Conservation (phyloP, 163 green algal species). For the Trebouxia gelatinosa region DNA sequence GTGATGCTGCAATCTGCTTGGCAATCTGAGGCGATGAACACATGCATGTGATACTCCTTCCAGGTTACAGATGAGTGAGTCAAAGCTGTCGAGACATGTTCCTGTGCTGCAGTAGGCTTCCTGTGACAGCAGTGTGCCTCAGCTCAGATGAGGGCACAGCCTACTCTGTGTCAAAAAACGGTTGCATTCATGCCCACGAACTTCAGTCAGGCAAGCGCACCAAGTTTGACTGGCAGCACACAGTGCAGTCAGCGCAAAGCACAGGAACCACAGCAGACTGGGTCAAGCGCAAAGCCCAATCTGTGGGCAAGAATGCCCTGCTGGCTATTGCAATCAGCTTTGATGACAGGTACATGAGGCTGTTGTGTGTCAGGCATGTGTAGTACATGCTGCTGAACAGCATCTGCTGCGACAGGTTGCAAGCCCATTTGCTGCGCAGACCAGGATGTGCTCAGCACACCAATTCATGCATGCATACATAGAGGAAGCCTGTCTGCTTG, state of each 20-base stretch:
- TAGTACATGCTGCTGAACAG: no score
- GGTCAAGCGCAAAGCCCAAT: conserved; percentile 42
- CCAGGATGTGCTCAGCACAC: no score
- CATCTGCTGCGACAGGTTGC: no score
- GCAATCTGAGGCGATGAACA: no score
- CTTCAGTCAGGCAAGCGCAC: conserved; percentile 62
- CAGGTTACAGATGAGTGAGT: no score
- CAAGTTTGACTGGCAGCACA: conserved; percentile 22
- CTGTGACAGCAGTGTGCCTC: conserved; percentile 79
- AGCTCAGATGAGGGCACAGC: conserved; percentile 68
- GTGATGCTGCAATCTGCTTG: background rate
- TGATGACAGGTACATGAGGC: conserved; percentile 71
- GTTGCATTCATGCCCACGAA: conserved; percentile 74
- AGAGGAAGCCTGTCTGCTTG: no score
- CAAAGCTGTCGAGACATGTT: conserved; percentile 5
- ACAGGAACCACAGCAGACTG: conserved; percentile 45
- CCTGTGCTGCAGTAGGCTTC: conserved; percentile 39
- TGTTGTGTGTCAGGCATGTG: no score
- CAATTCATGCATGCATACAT: no score
- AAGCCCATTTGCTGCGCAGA: no score
- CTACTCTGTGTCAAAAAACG: conserved; percentile 87
- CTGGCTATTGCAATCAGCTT: conserved; percentile 59
- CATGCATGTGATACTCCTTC: no score
- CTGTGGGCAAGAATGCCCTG: conserved; percentile 40
- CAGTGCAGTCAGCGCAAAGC: background rate